Evolutionary conservation across 352 stramenopile species (phyloP), one percentile per base, ranked within the genome.

Genomic region (Blastocystis sp.): DNA sequence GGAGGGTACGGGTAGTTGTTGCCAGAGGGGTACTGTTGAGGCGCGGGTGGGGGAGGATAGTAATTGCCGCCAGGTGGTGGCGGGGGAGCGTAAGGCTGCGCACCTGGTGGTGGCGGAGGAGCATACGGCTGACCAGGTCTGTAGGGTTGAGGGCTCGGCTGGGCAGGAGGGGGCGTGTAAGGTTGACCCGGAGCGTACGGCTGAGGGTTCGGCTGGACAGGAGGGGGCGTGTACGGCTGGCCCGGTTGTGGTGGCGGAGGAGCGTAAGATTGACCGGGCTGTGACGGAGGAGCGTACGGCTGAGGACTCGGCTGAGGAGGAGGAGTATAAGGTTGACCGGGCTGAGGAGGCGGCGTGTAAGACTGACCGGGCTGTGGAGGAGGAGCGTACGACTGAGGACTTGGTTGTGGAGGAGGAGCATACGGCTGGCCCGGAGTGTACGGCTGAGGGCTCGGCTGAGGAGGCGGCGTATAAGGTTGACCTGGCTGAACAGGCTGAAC

Each of bases 181-280:
- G 50, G 59, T 16, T 65, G 41, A 6, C 39, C 21, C 29, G 50
- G 29, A 13, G 55, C 9, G 1, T 81, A 62, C 70, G 61, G 45
- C 9, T 6, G 45, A 55, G 45, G 9, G 63, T 31, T 45, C n/a
- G 63, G 31, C 55, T 37, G 37, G 29, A 41, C 3, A 55, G 74
- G 10, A 60, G 74, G 74, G 29, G 65, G 74, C 19, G 19, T 6
- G 24, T 78, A 61, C 0, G 66, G 66, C 37, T 78, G 66, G 13
- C 31, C 66, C 39, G 66, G 66, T 6, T 71, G 16, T 9, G 9
- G 21, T 9, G 19, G 26, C 45, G 9, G 45, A 9, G 45, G 45
- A 19, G 45, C 9, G 16, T 9, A 13, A 55, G 45, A 13, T 13
- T 19, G 9, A 13, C 45, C 1, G 26, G 45, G 45, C 45, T 9